These are phyloP conservation scores for Xylariaceae sp. DNA, from an alignment of 2,329 filamentous ascomycete species.

Conservation along the genomic window DNA sequence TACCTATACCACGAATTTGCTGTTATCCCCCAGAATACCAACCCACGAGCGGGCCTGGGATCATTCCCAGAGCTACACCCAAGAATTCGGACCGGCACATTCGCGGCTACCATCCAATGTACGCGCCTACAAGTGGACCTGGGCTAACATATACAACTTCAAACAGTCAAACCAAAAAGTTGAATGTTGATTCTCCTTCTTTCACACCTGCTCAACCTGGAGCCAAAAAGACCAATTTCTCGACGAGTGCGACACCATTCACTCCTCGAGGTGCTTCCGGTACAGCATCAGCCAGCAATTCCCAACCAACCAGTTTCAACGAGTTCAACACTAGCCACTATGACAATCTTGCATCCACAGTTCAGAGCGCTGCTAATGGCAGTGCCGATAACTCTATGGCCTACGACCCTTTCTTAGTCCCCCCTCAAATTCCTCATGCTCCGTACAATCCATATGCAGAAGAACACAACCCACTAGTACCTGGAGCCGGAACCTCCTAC, in stretches of 20 bases:
- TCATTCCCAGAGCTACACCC: too few relatives aligned
- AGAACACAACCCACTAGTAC: slow-evolving; percentile 58
- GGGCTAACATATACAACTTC: background rate
- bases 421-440: slow-evolving; percentile 45
- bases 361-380: slow-evolving; percentile 27
- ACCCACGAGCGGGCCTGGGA: too few relatives aligned
- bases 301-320: slow-evolving; percentile 42
- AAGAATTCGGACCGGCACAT: too few relatives aligned
- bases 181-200: slow-evolving; percentile 94
- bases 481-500: slow-evolving; percentile 58
- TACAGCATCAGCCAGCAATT: slow-evolving; percentile 21
- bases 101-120: too few relatives aligned
- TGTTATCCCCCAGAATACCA: too few relatives aligned
- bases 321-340: slow-evolving; percentile 57
- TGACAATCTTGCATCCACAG: too few relatives aligned
- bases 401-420: slow-evolving; percentile 65
- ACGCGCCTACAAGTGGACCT: background rate
- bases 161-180: slow-evolving; percentile 58
- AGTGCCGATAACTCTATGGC: slow-evolving; percentile 32
- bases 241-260: slow-evolving; percentile 83
- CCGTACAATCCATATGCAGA: slow-evolving; percentile 75
- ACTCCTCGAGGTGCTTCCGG: slow-evolving; percentile 68
- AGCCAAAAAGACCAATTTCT: slow-evolving; percentile 71
- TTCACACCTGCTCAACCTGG: slow-evolving; percentile 69
- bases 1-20: too few relatives aligned